Percentiles rank a stretch among this genome's conserved stretches.
Conservation (phyloP, 352 stramenopile genomes). For the Globisporangium parvum region DNA sequence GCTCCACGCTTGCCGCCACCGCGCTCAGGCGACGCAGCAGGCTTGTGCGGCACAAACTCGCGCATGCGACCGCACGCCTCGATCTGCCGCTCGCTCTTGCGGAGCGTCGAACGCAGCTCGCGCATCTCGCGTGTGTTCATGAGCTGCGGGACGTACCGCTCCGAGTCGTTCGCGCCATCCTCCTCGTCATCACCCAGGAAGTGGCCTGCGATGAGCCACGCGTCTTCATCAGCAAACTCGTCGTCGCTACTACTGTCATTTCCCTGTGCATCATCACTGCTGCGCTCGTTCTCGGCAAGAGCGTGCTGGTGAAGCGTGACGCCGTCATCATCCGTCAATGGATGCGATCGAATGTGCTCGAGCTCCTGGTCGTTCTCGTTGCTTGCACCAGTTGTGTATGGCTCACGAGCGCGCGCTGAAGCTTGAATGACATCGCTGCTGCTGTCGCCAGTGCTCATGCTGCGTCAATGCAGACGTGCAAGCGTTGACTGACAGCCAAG, state of each 20-base stretch:
- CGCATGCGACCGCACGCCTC: conserved; percentile 36
- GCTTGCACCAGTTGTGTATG: too few relatives aligned
- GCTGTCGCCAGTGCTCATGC: too few relatives aligned
- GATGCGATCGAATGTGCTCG: too few relatives aligned
- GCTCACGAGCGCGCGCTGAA: too few relatives aligned
- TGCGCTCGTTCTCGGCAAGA: neutral
- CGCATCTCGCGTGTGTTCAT: conserved; percentile 55
- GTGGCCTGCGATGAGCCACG: conserved; percentile 6
- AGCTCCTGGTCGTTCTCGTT: too few relatives aligned
- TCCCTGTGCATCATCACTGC: neutral
- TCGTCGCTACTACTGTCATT: neutral
- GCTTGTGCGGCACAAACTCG: conserved; percentile 38
- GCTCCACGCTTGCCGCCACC: neutral
- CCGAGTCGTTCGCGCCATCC: conserved; percentile 7
- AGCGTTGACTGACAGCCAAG: too few relatives aligned
- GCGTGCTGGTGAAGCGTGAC: too few relatives aligned
- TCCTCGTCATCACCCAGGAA: conserved; percentile 3
- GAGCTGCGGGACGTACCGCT: conserved; percentile 37
- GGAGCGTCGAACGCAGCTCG: conserved; percentile 28
- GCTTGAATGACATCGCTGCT: too few relatives aligned
- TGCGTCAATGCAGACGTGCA: too few relatives aligned
- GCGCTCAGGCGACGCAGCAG: conserved; percentile 1
- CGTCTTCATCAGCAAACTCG: conserved; percentile 6
- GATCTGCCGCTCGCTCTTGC: conserved; percentile 32
- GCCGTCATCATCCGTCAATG: too few relatives aligned